Conservation (phyloP, 345 rosid species). For the Eucalyptus curtisii region DNA sequence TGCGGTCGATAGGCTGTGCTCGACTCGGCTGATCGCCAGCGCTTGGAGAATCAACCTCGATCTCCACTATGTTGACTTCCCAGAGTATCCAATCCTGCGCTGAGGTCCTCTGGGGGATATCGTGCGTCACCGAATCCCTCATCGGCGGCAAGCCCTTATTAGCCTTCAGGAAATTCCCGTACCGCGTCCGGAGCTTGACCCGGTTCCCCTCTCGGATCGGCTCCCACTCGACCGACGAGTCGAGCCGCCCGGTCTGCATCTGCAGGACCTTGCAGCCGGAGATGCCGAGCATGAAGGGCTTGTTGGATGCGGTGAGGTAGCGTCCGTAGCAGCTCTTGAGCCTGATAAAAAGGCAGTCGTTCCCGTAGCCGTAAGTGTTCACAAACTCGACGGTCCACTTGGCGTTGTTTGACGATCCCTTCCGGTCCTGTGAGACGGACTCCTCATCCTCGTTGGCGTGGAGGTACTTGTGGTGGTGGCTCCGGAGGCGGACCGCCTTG, state of each 20-base stretch:
- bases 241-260: neutral
- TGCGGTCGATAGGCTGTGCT: neutral
- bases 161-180: constrained; percentile 59
- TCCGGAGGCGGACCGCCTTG: constrained; percentile 12
- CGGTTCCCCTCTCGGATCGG: constrained; percentile 46
- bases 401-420: neutral
- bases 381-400: constrained; percentile 16
- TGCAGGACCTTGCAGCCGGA: constrained; percentile 25
- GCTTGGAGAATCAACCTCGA: constrained; percentile 2
- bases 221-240: constrained; percentile 24
- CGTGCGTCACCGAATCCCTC: constrained; percentile 77
- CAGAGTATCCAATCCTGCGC: constrained; percentile 64
- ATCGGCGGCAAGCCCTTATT: constrained; percentile 71
- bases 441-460: constrained; percentile 16
- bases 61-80: constrained; percentile 62
- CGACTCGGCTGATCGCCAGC: neutral
- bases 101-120: constrained; percentile 43
- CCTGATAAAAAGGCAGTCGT: neutral
- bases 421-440: neutral
- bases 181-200: constrained; percentile 41
- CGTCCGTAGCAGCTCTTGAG: constrained; percentile 18
- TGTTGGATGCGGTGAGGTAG: constrained; percentile 31
- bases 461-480: constrained; percentile 28
- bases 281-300: constrained; percentile 22
- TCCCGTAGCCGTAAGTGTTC: neutral